Evolutionary conservation across 2,329 filamentous ascomycete genomes (phyloP).

Genomic region (Cordyceps cateniannulata): DNA sequence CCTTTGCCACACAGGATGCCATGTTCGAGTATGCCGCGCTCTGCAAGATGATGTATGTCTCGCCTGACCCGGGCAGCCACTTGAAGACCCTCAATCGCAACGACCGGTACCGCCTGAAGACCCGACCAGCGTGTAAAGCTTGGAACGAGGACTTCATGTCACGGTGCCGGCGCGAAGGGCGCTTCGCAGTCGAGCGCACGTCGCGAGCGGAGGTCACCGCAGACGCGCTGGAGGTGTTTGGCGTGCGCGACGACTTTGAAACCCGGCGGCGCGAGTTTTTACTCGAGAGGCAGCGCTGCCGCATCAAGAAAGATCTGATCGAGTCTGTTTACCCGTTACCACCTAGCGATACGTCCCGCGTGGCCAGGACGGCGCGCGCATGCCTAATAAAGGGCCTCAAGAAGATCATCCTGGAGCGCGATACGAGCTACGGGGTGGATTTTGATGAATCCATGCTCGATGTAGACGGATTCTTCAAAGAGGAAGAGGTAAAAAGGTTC

Average conservation of each 20-base stretch:
- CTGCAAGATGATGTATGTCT: constrained; percentile 52
- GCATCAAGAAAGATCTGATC: constrained; percentile 41
- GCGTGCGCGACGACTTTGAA: constrained; percentile 37
- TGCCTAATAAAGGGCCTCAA: constrained; percentile 37
- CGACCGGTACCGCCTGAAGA: constrained; percentile 49
- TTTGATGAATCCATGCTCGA: constrained; percentile 24
- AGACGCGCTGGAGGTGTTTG: constrained; percentile 48
- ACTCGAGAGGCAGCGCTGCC: constrained; percentile 31
- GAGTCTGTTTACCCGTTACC: constrained; percentile 29
- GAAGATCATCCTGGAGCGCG: constrained; percentile 41
- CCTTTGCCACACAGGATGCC: constrained; percentile 47
- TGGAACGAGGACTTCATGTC: constrained; percentile 63
- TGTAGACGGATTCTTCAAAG: constrained; percentile 36
- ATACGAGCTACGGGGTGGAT: constrained; percentile 31
- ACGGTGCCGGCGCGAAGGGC: constrained; percentile 33
- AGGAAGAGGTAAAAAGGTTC: constrained; percentile 36
- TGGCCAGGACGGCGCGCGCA: constrained; percentile 26
- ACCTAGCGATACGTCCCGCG: constrained; percentile 18
- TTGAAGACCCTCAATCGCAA: constrained; percentile 40
- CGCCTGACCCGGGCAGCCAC: constrained; percentile 22
- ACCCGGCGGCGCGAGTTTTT: constrained; percentile 35
- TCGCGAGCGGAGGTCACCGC: constrained; percentile 41
- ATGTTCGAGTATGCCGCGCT: constrained; percentile 56
- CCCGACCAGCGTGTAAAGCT: constrained; percentile 48
- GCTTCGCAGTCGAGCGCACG: constrained; percentile 23